A percentile compares a stretch with the other conserved stretches of the same genome.
Evolutionary conservation across 2,329 filamentous ascomycete species (phyloP).

Genomic region (Penicillium sp.): DNA sequence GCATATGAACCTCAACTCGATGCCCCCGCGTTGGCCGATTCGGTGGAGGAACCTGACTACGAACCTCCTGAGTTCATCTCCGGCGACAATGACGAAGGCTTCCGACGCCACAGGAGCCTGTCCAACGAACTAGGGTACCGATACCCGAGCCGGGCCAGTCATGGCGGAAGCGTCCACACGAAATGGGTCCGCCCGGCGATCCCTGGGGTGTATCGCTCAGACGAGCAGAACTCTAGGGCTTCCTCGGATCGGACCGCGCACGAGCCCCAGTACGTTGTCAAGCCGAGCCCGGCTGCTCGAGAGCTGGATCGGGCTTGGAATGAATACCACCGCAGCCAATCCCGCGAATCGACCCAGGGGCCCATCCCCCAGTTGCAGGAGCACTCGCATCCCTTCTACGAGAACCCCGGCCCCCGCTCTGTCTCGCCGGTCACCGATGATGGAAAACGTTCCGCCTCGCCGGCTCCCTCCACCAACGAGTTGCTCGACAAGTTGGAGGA

Average conservation of each 20-base stretch:
- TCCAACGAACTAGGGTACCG: too few species aligned
- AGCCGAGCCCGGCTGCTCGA: background rate
- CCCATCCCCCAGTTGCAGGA: background rate
- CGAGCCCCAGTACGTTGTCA: background rate
- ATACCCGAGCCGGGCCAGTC: too few species aligned
- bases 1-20: background rate
- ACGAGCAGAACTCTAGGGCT: too few species aligned
- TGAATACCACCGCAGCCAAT: background rate
- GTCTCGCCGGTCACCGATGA: conserved; percentile 14
- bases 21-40: too few species aligned
- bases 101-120: too few species aligned
- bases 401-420: conserved; percentile 1
- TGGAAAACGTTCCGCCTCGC: conserved; percentile 13
- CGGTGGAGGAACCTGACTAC: too few species aligned
- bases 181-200: too few species aligned
- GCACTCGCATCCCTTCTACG: background rate
- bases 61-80: too few species aligned
- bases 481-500: conserved; percentile 28
- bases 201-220: too few species aligned
- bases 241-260: too few species aligned
- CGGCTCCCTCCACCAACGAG: conserved; percentile 19
- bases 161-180: too few species aligned
- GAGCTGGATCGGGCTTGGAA: background rate
- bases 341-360: background rate
- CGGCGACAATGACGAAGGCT: too few species aligned